These are phyloP conservation scores for Huntiella savannae DNA, from an alignment of 2,329 filamentous ascomycete species.

Conservation along the genomic window DNA sequence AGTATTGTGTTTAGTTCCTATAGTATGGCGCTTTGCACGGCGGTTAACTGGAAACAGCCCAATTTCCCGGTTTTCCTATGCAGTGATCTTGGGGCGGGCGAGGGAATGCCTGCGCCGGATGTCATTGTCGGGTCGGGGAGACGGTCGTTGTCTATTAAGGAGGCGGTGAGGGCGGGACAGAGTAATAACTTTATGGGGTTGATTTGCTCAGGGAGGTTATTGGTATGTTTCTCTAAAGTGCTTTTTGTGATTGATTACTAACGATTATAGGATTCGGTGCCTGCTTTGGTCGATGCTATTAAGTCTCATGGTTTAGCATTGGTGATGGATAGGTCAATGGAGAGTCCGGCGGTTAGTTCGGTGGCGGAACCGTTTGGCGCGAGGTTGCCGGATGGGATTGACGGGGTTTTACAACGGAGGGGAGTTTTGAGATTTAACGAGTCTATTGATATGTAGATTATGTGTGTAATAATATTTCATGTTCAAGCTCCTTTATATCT, in stretches of 20 bases:
- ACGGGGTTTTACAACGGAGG: slow-evolving; percentile 68
- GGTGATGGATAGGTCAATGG: slow-evolving; percentile 61
- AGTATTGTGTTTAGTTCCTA: slow-evolving; percentile 91
- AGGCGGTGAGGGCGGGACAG: slow-evolving; percentile 79
- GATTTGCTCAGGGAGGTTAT: slow-evolving; percentile 68
- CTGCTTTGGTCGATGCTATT: slow-evolving; percentile 77
- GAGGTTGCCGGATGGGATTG: slow-evolving; percentile 59
- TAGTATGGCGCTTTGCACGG: slow-evolving; percentile 76
- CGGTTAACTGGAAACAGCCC: slow-evolving; percentile 97
- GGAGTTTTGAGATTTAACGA: slow-evolving; percentile 87
- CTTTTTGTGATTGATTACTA: slow-evolving; percentile 1
- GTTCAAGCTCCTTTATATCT: slow-evolving; percentile 45
- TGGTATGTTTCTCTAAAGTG: slow-evolving; percentile 38
- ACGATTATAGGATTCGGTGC: slow-evolving; percentile 62
- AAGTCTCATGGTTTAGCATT: slow-evolving; percentile 86
- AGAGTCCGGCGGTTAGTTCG: slow-evolving; percentile 23
- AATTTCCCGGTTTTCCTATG: slow-evolving; percentile 94
- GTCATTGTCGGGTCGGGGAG: slow-evolving; percentile 40
- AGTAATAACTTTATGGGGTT: slow-evolving; percentile 97
- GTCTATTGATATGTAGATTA: slow-evolving; percentile 50
- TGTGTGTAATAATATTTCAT: neutral
- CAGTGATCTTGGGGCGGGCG: slow-evolving; percentile 57
- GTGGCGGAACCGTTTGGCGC: slow-evolving; percentile 30
- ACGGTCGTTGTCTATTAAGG: slow-evolving; percentile 73
- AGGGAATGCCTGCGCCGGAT: slow-evolving; percentile 19